A percentile compares a stretch with the other conserved stretches of the same genome.
Conservation (phyloP, 2,329 filamentous ascomycete genomes). For the Aspergillus eucalypticola region DNA sequence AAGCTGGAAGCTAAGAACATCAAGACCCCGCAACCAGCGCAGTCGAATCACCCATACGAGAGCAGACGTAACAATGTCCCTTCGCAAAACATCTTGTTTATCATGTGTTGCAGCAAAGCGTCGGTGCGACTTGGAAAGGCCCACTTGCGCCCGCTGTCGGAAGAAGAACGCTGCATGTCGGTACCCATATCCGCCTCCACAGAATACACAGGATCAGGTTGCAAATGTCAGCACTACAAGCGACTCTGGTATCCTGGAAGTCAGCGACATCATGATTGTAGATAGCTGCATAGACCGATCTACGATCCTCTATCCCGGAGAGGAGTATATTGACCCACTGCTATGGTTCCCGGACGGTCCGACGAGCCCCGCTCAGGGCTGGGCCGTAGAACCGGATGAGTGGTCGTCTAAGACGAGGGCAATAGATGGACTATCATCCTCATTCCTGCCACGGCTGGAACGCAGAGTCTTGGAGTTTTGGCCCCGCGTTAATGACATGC, state of each 20-base stretch:
- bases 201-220: too few relatives aligned
- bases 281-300: neutral
- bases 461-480: constrained; percentile 8
- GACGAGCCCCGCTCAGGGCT: too few relatives aligned
- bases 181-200: constrained; percentile 10
- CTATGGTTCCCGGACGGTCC: neutral
- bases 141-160: constrained; percentile 6
- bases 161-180: neutral
- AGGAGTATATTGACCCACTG: too few relatives aligned
- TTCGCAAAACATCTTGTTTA: constrained; percentile 5
- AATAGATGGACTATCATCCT: neutral
- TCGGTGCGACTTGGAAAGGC: neutral
- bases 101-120: constrained; percentile 10
- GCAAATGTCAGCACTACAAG: neutral
- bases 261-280: neutral
- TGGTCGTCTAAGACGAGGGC: neutral
- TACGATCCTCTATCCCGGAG: too few relatives aligned
- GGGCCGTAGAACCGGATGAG: neutral
- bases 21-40: neutral
- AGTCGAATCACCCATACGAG: neutral
- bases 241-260: neutral
- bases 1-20: neutral
- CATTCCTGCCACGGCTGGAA: neutral
- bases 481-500: constrained; percentile 2
- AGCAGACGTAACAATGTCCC: neutral